Evolutionary conservation across 2,329 filamentous ascomycete species (phyloP).

Genomic region (Juglanconis sp.): DNA sequence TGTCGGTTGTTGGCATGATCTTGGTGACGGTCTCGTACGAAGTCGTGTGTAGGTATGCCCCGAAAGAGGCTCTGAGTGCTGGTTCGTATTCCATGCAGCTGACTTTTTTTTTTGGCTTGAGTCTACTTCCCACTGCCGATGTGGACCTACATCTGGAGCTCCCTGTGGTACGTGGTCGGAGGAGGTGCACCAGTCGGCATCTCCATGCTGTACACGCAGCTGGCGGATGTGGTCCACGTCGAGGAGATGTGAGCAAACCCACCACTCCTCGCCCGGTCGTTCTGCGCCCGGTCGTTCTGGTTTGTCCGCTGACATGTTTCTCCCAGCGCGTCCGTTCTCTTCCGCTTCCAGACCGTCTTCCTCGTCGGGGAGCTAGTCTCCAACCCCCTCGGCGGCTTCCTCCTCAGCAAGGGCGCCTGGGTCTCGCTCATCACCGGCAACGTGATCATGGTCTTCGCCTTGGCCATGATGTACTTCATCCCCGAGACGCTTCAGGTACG

Average conservation of each 20-base stretch:
- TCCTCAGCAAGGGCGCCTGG: conserved; percentile 40
- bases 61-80: too few relatives aligned
- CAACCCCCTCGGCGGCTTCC: conserved; percentile 37
- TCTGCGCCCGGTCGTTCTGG: too few relatives aligned
- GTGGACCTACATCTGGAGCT: conserved; percentile 38
- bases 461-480: conserved; percentile 30
- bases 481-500: conserved; percentile 42
- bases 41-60: conserved; percentile 18
- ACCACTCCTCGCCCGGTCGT: too few relatives aligned
- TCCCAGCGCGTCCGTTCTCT: conserved; percentile 37
- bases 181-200: conserved; percentile 36
- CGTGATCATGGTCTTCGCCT: conserved; percentile 27
- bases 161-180: conserved; percentile 38
- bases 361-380: conserved; percentile 37
- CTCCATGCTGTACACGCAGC: conserved; percentile 44
- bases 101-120: conserved; percentile 16
- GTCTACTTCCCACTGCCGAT: conserved; percentile 32
- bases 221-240: conserved; percentile 41
- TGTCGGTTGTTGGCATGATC: conserved; percentile 25
- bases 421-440: conserved; percentile 35
- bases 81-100: neutral
- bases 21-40: conserved; percentile 23
- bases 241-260: conserved; percentile 19
- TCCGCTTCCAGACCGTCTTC: conserved; percentile 34
- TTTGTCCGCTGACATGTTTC: too few relatives aligned